Conservation (phyloP, 371 early-diverging fungal genomes). For the Syncephalastrum monosporum region DNA sequence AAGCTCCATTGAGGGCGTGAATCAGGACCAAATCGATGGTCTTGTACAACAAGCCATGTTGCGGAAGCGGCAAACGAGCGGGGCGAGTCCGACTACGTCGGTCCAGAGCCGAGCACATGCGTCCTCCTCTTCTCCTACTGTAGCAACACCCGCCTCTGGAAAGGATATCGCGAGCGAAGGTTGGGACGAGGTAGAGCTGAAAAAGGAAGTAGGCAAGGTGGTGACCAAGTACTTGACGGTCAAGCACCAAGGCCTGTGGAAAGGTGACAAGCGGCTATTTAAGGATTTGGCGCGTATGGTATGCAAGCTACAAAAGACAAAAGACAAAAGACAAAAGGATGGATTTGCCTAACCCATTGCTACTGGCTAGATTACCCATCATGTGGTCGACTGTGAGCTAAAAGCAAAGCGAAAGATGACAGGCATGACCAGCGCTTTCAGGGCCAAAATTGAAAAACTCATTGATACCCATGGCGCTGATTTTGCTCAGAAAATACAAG, state of each 20-base stretch:
- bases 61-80: conserved; percentile 20
- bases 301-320: neutral
- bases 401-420: conserved; percentile 37
- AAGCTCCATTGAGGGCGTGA: conserved; percentile 32
- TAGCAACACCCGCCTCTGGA: neutral
- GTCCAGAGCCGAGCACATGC: neutral
- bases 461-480: conserved; percentile 44
- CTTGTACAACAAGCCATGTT: conserved; percentile 30
- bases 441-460: conserved; percentile 45
- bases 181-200: conserved; percentile 37
- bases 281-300: conserved; percentile 53
- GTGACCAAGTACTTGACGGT: conserved; percentile 41
- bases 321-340: neutral
- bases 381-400: conserved; percentile 45
- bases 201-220: conserved; percentile 42
- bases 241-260: conserved; percentile 37
- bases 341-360: neutral
- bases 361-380: conserved; percentile 40
- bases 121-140: conserved; percentile 1
- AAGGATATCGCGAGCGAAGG: neutral
- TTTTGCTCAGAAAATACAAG: conserved; percentile 16
- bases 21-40: conserved; percentile 22
- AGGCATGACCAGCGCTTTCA: conserved; percentile 24
- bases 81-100: conserved; percentile 2
- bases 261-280: conserved; percentile 46